Base-by-base conservation (phyloP, 768 basidiomycete species). In the Suillus weaverae region DNA sequence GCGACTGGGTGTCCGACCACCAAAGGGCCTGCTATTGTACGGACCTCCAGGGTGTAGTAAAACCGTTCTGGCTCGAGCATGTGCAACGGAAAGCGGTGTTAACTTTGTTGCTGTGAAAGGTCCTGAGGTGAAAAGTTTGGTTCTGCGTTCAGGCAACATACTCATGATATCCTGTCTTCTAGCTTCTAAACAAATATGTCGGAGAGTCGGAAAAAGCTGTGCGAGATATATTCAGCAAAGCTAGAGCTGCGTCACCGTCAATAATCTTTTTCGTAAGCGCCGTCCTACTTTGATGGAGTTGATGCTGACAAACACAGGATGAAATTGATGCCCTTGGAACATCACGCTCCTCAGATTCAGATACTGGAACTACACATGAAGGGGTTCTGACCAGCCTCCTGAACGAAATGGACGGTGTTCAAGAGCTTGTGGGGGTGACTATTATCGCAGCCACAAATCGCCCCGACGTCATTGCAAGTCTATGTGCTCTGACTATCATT, bases 371-470 rank as follows among this genome's bases (percentile, higher is more conserved):
- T 6, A 77, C 80, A 0, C 91, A 95, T 69, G 91, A 94, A 69
- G 95, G 97, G 9, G 94, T 98, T 14, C 83, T 99, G 9, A 96
- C 96, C 2, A 97, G 89, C 66, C 81, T 99, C 14, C 75, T 99
- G 63, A 99, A 97, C 72, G 97, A 99, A 74, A 99, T 99, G 95
- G 97, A 99, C 72, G 97, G 97, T 22, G 92, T 99, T 0, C 94
- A 98, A 76, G 95, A 97, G 77, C 81, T 99, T 22, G 81, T 91
- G 20, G 95, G 96, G 0, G 97, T 99, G n/a, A 96, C 94, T 0
- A 86, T 98, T 39, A 86, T 99, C 11, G 97, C 95, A 1, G 97
- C 97, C 0, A 99, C 97, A 14, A 99, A 99, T 74, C 80, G 96
- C 63, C 97, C 97, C 9, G 95, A 97, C 66, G 87, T 88, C n/a